Base-by-base conservation (phyloP, 345 rosid species). In the Syzygium oleosum region DNA sequence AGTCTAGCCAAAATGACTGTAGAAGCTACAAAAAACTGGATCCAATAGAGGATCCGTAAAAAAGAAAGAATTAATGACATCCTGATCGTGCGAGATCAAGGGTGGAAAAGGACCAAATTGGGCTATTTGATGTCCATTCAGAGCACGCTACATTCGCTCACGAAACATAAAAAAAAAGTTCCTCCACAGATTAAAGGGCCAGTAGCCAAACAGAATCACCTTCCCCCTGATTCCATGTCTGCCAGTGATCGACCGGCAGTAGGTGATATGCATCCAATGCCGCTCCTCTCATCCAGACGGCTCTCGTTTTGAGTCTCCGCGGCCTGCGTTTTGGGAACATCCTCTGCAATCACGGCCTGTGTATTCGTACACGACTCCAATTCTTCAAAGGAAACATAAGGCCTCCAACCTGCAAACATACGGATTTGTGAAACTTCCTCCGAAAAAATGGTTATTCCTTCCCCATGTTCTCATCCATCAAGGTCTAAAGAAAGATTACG, bases 161-260 rank as follows among this genome's bases (percentile, higher is more conserved):
- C 78, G 43, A 65, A 65, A 65, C 43, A 29, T 65, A 6, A 65
- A 15, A 73, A 34, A 73, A 38, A 10, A 25, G 65, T 15, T 29
- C 27, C 25, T 27, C 41, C 19, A 80, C 85, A 11, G 27, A 46
- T 27, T 43, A 52, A 12, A 31, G 31, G 10, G 59, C 52, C 51
- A 25, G 21, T 19, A 43, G 29, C n/a, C 65, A 9, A 56, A 38
- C 86, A 85, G 12, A 34, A 86, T 51, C 87, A 93, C 89, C 88
- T 93, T 95, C 84, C 92, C 91, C 93, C 90, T 92, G 91, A 92
- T 94, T 84, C 49, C 54, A 92, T 87, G 92, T 88, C 91, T 83
- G 84, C 87, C 55, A 84, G 17, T 52, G 38, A 88, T 61, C 3
- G 49, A 73, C 61, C 25, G n/a, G 87, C 51, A 86, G 61, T 12